phyloP scores from a whole-genome alignment of 768 basidiomycete genomes.

The Kwoniella sp. region DNA sequence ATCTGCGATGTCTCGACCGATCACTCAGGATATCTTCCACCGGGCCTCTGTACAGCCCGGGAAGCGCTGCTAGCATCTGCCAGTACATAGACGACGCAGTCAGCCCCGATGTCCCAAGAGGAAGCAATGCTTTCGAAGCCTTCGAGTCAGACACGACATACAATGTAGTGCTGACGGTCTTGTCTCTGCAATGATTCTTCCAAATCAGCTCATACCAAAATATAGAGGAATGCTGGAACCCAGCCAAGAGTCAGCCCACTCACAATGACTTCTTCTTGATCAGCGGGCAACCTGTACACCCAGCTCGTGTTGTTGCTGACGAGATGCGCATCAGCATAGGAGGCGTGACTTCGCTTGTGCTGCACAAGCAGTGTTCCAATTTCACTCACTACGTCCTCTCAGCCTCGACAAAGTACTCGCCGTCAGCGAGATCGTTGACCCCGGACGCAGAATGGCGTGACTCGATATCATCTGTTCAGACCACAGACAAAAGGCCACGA shows the following conservation, averaged over 20 bases:
- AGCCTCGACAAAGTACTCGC: slow-evolving; percentile 18
- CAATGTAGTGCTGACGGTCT: slow-evolving; percentile 25
- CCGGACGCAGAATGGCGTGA: slow-evolving; percentile 11
- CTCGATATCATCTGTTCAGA: slow-evolving; percentile 1
- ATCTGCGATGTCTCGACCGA: not conserved
- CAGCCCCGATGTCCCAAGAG: not conserved
- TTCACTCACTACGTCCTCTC: slow-evolving; percentile 17
- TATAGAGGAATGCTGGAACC: not conserved
- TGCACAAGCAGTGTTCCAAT: not conserved
- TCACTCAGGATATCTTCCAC: slow-evolving; percentile 21
- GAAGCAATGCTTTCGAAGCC: too few relatives aligned
- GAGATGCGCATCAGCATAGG: not conserved
- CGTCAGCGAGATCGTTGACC: slow-evolving; percentile 3
- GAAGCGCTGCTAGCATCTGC: slow-evolving; percentile 14
- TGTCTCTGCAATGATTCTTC: slow-evolving; percentile 5
- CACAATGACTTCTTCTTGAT: slow-evolving; percentile 27
- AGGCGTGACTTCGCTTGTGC: too few relatives aligned
- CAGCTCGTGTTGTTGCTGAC: slow-evolving; percentile 23
- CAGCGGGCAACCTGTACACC: slow-evolving; percentile 24
- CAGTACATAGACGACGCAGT: not conserved
- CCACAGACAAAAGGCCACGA: too few relatives aligned
- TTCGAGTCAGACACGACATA: slow-evolving; percentile 1
- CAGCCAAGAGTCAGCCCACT: too few relatives aligned
- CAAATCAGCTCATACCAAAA: not conserved
- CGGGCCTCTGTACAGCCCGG: slow-evolving; percentile 27